Evolutionary conservation across 1,139 yeast species (phyloP).

Genomic region (Zhuliangozyma blackwelliae): DNA sequence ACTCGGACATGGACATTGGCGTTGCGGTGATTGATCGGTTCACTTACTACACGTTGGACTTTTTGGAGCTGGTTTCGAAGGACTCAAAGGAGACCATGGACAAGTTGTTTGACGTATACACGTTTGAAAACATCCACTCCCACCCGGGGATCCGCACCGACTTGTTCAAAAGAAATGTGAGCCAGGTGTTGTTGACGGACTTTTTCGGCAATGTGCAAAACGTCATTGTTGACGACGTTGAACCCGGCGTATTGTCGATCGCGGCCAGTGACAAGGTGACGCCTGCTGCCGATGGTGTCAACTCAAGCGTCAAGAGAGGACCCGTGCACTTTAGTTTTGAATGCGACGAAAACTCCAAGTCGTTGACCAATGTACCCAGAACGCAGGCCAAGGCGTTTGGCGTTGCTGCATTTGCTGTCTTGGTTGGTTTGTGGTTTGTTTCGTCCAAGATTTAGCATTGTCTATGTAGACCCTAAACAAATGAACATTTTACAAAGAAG

Average conservation of each 20-base stretch:
- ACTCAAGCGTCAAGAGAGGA: constrained; percentile 2
- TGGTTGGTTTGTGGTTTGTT: constrained; percentile 20
- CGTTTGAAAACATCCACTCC: constrained; percentile 82
- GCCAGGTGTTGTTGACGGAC: constrained; percentile 78
- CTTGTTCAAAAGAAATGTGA: constrained; percentile 61
- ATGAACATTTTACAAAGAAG: too few relatives aligned
- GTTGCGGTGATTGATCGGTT: constrained; percentile 97
- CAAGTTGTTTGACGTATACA: constrained; percentile 79
- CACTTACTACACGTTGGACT: constrained; percentile 88
- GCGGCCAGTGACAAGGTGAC: neutral
- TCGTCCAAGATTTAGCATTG: constrained; percentile 10
- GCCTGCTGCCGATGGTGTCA: neutral
- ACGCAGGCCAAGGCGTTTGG: constrained; percentile 15
- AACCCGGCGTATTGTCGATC: constrained; percentile 24
- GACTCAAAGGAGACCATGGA: constrained; percentile 72
- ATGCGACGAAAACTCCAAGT: constrained; percentile 8
- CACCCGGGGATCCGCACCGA: constrained; percentile 89
- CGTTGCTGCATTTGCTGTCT: constrained; percentile 13
- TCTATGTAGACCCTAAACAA: too few relatives aligned
- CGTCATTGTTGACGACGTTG: constrained; percentile 62
- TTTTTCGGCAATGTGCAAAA: constrained; percentile 93
- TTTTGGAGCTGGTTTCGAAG: constrained; percentile 74
- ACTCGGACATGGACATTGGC: constrained; percentile 91
- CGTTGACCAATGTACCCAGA: constrained; percentile 13
- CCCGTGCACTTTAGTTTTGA: constrained; percentile 11